These are phyloP conservation scores for Gnomoniopsis smithogilvyi DNA, from an alignment of 2,329 filamentous ascomycete genomes.

Conservation along the genomic window DNA sequence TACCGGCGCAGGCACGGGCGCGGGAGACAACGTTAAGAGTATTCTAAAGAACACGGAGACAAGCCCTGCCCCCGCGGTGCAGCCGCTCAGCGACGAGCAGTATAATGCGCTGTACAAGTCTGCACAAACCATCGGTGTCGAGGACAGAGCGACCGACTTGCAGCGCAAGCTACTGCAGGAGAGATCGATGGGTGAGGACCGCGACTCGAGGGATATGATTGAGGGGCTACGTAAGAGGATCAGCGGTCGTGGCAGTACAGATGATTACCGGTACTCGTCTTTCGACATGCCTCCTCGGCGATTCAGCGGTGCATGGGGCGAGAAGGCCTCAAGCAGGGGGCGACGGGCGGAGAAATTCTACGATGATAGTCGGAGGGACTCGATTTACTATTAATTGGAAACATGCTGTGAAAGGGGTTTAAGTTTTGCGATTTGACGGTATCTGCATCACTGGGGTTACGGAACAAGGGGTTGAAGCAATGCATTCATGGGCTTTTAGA, in stretches of 20 bases:
- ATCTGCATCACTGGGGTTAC: background rate
- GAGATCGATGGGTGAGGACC: conserved; percentile 4
- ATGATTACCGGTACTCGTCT: conserved; percentile 10
- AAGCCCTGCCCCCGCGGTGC: conserved; percentile 1
- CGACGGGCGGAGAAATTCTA: conserved; percentile 16
- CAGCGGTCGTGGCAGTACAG: background rate
- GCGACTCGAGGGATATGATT: conserved; percentile 11
- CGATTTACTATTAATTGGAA: background rate
- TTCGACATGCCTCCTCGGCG: conserved; percentile 15
- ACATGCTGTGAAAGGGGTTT: background rate
- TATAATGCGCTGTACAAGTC: conserved; percentile 15
- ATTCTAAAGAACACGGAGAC: conserved; percentile 14
- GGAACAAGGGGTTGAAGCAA: background rate
- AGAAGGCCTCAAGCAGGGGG: conserved; percentile 9
- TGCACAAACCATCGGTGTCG: conserved; percentile 8
- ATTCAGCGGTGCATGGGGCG: conserved; percentile 9
- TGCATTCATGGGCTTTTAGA: background rate
- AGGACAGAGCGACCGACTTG: conserved; percentile 9
- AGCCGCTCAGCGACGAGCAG: conserved; percentile 9
- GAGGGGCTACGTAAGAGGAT: conserved; percentile 10
- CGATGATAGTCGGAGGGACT: conserved; percentile 12
- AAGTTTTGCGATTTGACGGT: background rate
- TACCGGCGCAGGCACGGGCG: conserved; percentile 12
- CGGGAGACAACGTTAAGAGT: conserved; percentile 14
- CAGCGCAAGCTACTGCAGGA: conserved; percentile 10